These are phyloP conservation scores for Acer saccharum DNA, from an alignment of 345 rosid genomes.

Conservation along the genomic window DNA sequence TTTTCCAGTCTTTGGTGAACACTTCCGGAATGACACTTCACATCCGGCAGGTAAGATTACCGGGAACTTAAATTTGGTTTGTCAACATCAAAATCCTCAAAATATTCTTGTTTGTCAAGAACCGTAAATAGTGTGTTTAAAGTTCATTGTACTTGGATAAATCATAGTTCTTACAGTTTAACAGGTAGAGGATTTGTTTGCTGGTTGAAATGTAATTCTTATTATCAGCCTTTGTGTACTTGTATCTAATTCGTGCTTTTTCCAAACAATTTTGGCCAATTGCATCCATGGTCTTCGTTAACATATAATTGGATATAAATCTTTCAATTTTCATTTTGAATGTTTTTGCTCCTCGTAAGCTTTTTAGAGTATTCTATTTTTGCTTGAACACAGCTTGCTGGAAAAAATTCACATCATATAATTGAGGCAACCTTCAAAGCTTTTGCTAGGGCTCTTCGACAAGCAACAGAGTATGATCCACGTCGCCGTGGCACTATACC, in stretches of 20 bases:
- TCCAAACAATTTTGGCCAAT: not conserved
- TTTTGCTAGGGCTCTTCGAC: conserved; percentile 93
- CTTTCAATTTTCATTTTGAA: not conserved
- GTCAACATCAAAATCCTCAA: not conserved
- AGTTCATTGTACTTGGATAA: not conserved
- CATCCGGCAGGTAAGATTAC: conserved; percentile 69
- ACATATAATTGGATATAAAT: not conserved
- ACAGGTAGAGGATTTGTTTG: not conserved
- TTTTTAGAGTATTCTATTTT: conserved; percentile 11
- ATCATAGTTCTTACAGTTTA: not conserved
- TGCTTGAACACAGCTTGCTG: conserved; percentile 68
- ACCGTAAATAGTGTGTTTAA: not conserved
- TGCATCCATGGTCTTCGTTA: not conserved
- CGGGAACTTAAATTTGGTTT: conserved; percentile 4
- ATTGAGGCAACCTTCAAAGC: conserved; percentile 98
- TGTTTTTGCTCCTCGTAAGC: not conserved
- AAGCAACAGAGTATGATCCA: conserved; percentile 78
- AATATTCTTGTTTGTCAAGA: not conserved
- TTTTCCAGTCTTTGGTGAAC: conserved; percentile 90
- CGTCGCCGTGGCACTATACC: conserved; percentile 85
- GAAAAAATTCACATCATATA: conserved; percentile 89
- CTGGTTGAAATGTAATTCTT: not conserved
- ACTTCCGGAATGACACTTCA: conserved; percentile 98
- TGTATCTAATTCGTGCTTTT: not conserved
- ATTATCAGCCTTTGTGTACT: not conserved